phyloP scores from a whole-genome alignment of 148 eudicot species.

The Spergularia marina region DNA sequence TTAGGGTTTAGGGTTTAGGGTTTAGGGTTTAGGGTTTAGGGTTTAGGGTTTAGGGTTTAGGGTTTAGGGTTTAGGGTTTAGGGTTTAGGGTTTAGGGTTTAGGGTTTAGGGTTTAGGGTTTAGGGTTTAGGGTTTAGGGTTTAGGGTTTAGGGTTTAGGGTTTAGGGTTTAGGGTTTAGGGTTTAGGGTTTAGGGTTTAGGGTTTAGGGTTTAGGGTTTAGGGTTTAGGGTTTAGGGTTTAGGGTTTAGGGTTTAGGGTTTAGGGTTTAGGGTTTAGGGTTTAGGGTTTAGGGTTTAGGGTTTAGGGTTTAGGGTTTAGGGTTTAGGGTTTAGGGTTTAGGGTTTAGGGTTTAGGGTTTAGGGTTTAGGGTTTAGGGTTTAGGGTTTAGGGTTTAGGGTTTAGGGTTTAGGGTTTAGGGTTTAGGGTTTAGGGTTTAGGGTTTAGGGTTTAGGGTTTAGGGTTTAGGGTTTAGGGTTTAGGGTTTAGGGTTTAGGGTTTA shows the following conservation, averaged over 20 bases:
- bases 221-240: constrained; percentile 29
- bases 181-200: constrained; percentile 27
- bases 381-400: constrained; percentile 29
- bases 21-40: constrained; percentile 26
- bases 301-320: constrained; percentile 27
- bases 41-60: constrained; percentile 25
- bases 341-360: constrained; percentile 27
- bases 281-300: constrained; percentile 28
- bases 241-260: constrained; percentile 29
- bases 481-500: constrained; percentile 26
- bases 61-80: constrained; percentile 25
- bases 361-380: constrained; percentile 27
- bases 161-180: constrained; percentile 27
- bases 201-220: constrained; percentile 26
- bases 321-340: constrained; percentile 28
- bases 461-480: constrained; percentile 30
- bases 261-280: constrained; percentile 29
- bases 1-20: constrained; percentile 24
- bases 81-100: constrained; percentile 24
- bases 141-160: constrained; percentile 30
- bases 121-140: constrained; percentile 28
- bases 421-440: constrained; percentile 38
- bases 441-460: constrained; percentile 32
- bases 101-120: constrained; percentile 25
- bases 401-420: constrained; percentile 34